Conservation (phyloP, 108 stramenopile species). For the Skeletonema marinoi region DNA sequence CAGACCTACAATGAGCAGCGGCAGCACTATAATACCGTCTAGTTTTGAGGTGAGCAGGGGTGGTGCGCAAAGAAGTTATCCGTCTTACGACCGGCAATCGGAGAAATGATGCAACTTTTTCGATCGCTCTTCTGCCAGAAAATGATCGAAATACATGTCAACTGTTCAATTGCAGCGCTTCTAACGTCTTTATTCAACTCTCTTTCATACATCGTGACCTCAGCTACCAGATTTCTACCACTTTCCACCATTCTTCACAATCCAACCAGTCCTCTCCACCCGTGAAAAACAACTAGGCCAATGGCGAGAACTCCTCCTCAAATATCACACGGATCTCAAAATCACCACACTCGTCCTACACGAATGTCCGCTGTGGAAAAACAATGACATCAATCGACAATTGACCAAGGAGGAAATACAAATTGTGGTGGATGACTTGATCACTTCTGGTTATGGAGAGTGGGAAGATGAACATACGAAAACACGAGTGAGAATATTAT, state of each 20-base stretch:
- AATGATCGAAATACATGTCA: too few species aligned
- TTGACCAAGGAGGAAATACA: conserved; percentile 54
- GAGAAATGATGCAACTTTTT: background rate
- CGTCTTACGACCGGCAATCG: background rate
- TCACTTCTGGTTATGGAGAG: conserved; percentile 77
- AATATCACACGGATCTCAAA: conserved; percentile 77
- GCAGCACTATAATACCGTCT: background rate
- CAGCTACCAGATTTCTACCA: conserved; percentile 87
- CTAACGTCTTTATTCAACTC: too few species aligned
- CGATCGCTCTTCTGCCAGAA: too few species aligned
- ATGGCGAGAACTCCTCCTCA: conserved; percentile 85
- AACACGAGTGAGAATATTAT: conserved; percentile 79
- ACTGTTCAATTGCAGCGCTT: too few species aligned
- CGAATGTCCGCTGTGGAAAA: conserved; percentile 89
- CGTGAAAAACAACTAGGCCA: conserved; percentile 83
- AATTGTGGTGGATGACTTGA: conserved; percentile 69
- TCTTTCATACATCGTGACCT: too few species aligned
- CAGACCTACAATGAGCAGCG: background rate
- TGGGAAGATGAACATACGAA: conserved; percentile 70
- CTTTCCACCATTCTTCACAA: conserved; percentile 91
- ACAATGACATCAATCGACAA: conserved; percentile 64
- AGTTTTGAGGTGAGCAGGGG: background rate
- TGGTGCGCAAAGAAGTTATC: background rate
- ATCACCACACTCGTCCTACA: conserved; percentile 82
- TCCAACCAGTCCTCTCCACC: conserved; percentile 81